phyloP scores from a whole-genome alignment of 129 eudicot species.

The Tagetes patula region DNA sequence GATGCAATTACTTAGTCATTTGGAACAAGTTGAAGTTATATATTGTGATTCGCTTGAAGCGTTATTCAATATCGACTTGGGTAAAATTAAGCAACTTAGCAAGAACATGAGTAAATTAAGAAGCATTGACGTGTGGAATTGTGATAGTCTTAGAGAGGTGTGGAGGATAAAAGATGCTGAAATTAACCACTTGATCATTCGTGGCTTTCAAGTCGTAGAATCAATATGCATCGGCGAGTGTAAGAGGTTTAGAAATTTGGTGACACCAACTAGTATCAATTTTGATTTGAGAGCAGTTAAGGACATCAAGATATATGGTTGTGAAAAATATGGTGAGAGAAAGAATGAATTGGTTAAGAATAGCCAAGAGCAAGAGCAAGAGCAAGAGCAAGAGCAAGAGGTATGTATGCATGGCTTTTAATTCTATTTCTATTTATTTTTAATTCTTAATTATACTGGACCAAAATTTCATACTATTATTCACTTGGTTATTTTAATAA shows the following conservation, averaged over 20 bases:
- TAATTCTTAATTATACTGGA: too few species aligned
- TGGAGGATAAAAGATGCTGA: slow-evolving; percentile 4
- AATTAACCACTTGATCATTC: neutral
- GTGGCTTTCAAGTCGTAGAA: slow-evolving; percentile 13
- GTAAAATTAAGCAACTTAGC: neutral
- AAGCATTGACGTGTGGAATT: neutral
- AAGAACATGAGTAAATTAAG: neutral
- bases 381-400: neutral
- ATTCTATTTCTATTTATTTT: too few species aligned
- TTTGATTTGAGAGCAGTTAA: neutral
- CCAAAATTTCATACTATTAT: too few species aligned
- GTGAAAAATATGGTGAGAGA: neutral
- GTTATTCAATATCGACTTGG: neutral
- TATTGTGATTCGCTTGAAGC: neutral
- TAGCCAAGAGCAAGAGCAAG: neutral
- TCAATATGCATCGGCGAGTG: neutral
- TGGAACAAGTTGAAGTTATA: neutral
- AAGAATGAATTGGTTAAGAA: neutral
- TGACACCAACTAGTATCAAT: neutral
- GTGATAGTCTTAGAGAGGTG: neutral
- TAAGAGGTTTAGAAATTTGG: neutral
- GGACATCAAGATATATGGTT: neutral
- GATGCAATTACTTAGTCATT: neutral
- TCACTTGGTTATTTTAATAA: too few species aligned
- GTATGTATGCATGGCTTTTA: too few species aligned